Base-by-base conservation (phyloP, 805 yeast genomes). In the Nakazawaea anatomiae region DNA sequence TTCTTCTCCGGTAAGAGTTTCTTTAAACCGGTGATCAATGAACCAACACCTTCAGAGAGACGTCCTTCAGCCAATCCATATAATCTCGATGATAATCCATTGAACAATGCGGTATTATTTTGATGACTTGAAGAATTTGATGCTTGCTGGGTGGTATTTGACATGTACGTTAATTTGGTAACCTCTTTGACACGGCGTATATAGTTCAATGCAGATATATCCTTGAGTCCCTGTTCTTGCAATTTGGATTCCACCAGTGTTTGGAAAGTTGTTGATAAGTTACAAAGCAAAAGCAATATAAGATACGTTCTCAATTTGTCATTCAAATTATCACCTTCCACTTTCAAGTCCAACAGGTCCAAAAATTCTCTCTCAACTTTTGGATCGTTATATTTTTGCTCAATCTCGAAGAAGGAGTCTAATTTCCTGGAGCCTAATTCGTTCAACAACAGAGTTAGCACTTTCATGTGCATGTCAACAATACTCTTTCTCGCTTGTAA, bases 401-500 rank as follows among this genome's bases (percentile, higher is more conserved):
- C 99, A 54, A 94, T 82, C 69, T 94, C 98, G 66, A 92, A 94
- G 58, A 91, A 87, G 51, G 90, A 82, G 61, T 95, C 99, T 58
- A 94, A 75, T 14, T 85, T 84, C 57, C 92, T 86, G n/a, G 85
- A 83, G 60, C 92, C 94, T 54, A 94, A 74, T 57, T 90, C 89
- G 61, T 84, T 82, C 53, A 94, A 77, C 48, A 94, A 72, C 18
- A 90, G 80, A 8, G 97, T 88, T 55, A 95, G 80, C 29, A 94
- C 91, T 60, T 89, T 90, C 96, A 94, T 92, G 69, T 94, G 99
- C 84, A 89, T 87, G 70, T 94, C 99, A 58, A 94, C 85, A 34
- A 89, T 82, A 48, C 82, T 75, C 66, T 94, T 94, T 59, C 96
- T 80, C 6, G 89, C 87, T 0, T 97, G 89, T 54, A 94, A 73